A percentile compares a stretch with the other conserved stretches of the same genome.
phyloP scores from a whole-genome alignment of 805 yeast species.

The Cyberlindnera xishuangbannaensis region DNA sequence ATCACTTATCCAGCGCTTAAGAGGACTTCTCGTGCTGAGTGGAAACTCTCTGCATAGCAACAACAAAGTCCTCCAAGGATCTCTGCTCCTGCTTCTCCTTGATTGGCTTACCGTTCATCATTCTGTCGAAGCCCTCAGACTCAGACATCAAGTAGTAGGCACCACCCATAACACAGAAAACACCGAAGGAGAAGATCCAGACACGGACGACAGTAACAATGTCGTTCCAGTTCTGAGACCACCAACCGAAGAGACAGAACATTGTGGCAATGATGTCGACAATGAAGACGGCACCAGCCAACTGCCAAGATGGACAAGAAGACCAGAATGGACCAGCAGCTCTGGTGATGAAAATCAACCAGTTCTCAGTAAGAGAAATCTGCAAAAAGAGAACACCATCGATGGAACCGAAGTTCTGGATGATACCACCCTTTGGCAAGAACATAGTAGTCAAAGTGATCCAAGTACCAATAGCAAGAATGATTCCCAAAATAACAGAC shows the following conservation, averaged over 20 bases:
- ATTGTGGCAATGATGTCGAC: conserved; percentile 90
- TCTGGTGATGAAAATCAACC: conserved; percentile 95
- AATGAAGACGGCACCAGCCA: conserved; percentile 85
- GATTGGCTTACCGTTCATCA: conserved; percentile 74
- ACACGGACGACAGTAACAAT: conserved; percentile 90
- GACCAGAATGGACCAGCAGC: conserved; percentile 99
- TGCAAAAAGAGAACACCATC: conserved; percentile 93
- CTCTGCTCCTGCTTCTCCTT: conserved; percentile 53
- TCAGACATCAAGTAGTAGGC: conserved; percentile 90
- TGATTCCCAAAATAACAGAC: conserved; percentile 80
- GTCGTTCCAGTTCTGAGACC: conserved; percentile 97
- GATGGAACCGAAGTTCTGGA: conserved; percentile 91
- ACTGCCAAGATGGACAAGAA: conserved; percentile 93
- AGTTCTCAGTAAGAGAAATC: conserved; percentile 92
- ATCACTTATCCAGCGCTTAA: conserved; percentile 29
- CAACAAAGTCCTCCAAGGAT: conserved; percentile 78
- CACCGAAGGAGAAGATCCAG: conserved; percentile 95
- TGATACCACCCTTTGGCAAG: conserved; percentile 84
- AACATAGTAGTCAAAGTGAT: conserved; percentile 92
- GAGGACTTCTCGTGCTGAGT: conserved; percentile 82
- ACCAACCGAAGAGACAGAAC: conserved; percentile 94
- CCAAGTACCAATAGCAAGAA: conserved; percentile 92
- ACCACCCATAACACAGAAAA: conserved; percentile 95
- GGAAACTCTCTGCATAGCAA: conserved; percentile 84
- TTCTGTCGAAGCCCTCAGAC: conserved; percentile 73